phyloP scores from a whole-genome alignment of 257 asterid genomes.

The Solanum etuberosum region DNA sequence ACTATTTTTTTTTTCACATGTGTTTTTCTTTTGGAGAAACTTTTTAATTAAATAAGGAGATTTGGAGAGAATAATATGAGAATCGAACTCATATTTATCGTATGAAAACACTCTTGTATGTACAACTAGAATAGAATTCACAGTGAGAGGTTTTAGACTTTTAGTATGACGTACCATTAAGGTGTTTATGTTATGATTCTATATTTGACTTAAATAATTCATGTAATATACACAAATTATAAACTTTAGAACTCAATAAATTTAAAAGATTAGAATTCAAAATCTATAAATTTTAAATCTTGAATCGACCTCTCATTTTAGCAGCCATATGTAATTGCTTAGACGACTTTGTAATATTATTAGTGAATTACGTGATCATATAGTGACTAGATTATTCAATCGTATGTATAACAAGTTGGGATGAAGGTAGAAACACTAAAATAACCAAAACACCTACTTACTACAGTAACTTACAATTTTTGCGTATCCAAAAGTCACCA shows the following conservation, averaged over 20 bases:
- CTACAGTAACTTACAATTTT: background rate
- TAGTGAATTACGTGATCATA: background rate
- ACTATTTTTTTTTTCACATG: background rate
- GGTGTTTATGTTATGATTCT: background rate
- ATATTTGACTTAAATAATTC: background rate
- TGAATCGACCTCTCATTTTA: background rate
- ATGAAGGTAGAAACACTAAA: background rate
- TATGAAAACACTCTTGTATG: background rate
- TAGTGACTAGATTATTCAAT: background rate
- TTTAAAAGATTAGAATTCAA: background rate
- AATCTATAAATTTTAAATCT: background rate
- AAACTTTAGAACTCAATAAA: fast-evolving
- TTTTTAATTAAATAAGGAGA: background rate
- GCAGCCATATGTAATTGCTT: background rate
- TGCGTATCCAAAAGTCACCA: background rate
- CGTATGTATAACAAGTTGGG: background rate
- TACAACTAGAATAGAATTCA: background rate
- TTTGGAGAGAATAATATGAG: background rate
- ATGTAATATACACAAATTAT: background rate
- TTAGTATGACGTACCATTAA: background rate
- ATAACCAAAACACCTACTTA: background rate
- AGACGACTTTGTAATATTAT: background rate
- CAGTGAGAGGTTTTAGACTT: background rate
- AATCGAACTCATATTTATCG: background rate
- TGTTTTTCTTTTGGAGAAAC: fast-evolving